Percentiles rank a stretch among this genome's conserved stretches.
Evolutionary conservation across 805 yeast genomes (phyloP).

Genomic region (Wickerhamomyces ciferrii): DNA sequence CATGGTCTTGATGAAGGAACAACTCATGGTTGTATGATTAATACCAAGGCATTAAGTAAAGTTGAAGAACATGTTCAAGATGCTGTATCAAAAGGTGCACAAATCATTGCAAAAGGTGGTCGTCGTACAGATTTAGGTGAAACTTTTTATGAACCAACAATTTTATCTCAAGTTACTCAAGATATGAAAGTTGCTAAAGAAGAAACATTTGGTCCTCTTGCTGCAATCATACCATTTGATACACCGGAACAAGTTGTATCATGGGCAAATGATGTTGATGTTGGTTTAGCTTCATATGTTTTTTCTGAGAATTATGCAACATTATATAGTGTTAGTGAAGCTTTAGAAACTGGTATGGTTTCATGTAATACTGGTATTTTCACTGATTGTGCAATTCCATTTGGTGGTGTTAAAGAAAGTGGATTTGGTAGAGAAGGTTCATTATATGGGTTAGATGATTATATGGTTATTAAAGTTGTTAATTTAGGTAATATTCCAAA

Average conservation of each 20-base stretch:
- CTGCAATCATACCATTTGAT: conserved; percentile 51
- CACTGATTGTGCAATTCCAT: conserved; percentile 52
- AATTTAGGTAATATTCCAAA: conserved; percentile 35
- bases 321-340: conserved; percentile 47
- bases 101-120: conserved; percentile 46
- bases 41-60: conserved; percentile 43
- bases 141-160: conserved; percentile 50
- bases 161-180: conserved; percentile 44
- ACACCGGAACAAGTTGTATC: conserved; percentile 46
- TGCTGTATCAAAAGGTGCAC: conserved; percentile 52
- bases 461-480: conserved; percentile 45
- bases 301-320: conserved; percentile 48
- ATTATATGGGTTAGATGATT: conserved; percentile 56
- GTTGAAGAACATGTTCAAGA: conserved; percentile 50
- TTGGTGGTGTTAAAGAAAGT: conserved; percentile 60
- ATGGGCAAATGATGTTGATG: conserved; percentile 48
- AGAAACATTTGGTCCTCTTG: conserved; percentile 66
- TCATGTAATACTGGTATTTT: conserved; percentile 55
- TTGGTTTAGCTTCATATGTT: conserved; percentile 57
- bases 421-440: conserved; percentile 74
- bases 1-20: conserved; percentile 46
- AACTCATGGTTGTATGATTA: conserved; percentile 56
- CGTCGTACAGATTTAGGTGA: conserved; percentile 42
- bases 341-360: conserved; percentile 61
- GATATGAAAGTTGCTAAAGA: conserved; percentile 46